phyloP scores from a whole-genome alignment of 306 rosid species.

The Cajanus cajan region DNA sequence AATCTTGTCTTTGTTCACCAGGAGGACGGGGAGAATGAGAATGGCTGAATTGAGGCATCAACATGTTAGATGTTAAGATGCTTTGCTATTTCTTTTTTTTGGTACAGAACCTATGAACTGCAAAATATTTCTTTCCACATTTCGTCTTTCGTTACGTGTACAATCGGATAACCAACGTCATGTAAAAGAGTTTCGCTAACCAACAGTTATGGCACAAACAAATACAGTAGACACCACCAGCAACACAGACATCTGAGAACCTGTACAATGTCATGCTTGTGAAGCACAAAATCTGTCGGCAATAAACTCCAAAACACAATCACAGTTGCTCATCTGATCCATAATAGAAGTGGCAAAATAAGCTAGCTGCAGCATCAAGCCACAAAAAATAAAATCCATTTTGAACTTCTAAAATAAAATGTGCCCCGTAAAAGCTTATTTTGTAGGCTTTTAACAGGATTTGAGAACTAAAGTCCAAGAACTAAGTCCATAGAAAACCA shows the following conservation, averaged over 20 bases:
- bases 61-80: no score
- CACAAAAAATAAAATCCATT: no score
- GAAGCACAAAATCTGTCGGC: background rate
- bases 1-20: background rate
- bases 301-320: slow-evolving; percentile 26
- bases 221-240: background rate
- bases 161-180: background rate
- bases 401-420: no score
- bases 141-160: background rate
- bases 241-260: slow-evolving; percentile 19
- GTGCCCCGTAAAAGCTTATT: no score
- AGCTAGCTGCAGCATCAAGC: no score
- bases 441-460: no score
- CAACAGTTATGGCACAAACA: background rate
- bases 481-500: no score
- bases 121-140: background rate
- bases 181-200: background rate
- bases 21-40: background rate
- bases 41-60: no score
- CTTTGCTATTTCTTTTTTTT: no score
- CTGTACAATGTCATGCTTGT: slow-evolving; percentile 21
- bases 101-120: background rate
- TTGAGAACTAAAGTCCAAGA: no score
- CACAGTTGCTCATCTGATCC: background rate
- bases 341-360: no score